Evolutionary conservation across 176 grass and related monocot species (phyloP).

Genomic region (Aechmea fasciata): DNA sequence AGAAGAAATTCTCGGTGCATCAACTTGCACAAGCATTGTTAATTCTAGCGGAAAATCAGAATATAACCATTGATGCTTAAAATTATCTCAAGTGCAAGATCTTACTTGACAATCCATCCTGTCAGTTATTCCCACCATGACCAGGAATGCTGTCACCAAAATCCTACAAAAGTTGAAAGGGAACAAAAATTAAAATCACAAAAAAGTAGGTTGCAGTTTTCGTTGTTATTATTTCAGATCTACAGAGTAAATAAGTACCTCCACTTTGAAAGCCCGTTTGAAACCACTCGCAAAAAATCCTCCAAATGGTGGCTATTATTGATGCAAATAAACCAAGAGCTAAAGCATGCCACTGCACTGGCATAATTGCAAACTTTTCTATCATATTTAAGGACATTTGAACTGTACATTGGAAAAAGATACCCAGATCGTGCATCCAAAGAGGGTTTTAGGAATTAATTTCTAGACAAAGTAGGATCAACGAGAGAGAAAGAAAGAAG

Average conservation of each 20-base stretch:
- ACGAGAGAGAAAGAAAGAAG: too few relatives aligned
- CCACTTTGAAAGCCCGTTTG: conserved; percentile 94
- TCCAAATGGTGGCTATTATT: conserved; percentile 99
- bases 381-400: too few relatives aligned
- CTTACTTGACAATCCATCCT: conserved; percentile 98
- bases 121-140: conserved; percentile 89
- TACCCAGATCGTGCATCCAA: too few relatives aligned
- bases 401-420: too few relatives aligned
- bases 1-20: not conserved
- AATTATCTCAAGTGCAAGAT: not conserved
- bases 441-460: too few relatives aligned
- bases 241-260: conserved; percentile 43
- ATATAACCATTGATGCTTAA: not conserved
- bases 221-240: not conserved
- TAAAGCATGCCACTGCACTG: conserved; percentile 94
- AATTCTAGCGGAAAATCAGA: not conserved
- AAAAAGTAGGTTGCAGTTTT: not conserved
- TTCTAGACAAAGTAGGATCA: not conserved
- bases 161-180: conserved; percentile 48
- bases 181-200: not conserved
- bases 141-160: conserved; percentile 98
- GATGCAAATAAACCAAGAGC: conserved; percentile 97
- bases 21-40: not conserved
- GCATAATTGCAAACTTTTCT: conserved; percentile 53
- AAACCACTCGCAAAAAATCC: conserved; percentile 99